These are phyloP conservation scores for Sphagnum contortum DNA, from an alignment of 225 moss, liverwort and hornwort species.

Conservation along the genomic window DNA sequence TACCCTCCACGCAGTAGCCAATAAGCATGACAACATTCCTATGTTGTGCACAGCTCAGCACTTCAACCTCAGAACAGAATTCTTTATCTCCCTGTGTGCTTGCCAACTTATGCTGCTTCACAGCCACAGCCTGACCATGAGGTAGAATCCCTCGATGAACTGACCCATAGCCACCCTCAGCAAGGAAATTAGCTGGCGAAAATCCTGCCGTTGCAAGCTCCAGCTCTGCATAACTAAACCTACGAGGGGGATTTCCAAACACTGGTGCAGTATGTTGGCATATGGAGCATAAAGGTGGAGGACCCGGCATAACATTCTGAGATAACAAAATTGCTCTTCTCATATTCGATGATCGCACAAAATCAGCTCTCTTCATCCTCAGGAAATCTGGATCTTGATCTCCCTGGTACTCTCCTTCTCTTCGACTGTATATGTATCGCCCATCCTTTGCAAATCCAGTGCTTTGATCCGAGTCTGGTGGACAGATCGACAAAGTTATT, in stretches of 20 bases:
- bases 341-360: constrained; percentile 2
- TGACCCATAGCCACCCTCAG: constrained; percentile 24
- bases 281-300: constrained; percentile 24
- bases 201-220: constrained; percentile 14
- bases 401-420: constrained; percentile 21
- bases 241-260: constrained; percentile 10
- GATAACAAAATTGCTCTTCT: constrained; percentile 13
- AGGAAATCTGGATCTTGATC: constrained; percentile 41
- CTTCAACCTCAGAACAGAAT: constrained; percentile 18
- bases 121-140: constrained; percentile 18
- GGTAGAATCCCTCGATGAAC: constrained; percentile 13
- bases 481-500: too few relatives aligned
- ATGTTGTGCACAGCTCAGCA: constrained; percentile 19
- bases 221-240: constrained; percentile 13
- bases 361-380: constrained; percentile 20
- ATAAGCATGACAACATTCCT: constrained; percentile 23
- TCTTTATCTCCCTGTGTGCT: constrained; percentile 23
- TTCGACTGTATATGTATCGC: constrained; percentile 1
- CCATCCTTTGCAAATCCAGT: too few relatives aligned
- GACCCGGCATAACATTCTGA: constrained; percentile 10
- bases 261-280: constrained; percentile 19
- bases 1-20: constrained; percentile 13
- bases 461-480: too few relatives aligned
- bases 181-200: constrained; percentile 15
- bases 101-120: constrained; percentile 22